Base-by-base conservation (phyloP, 805 yeast genomes). In the Cyberlindnera xishuangbannaensis region DNA sequence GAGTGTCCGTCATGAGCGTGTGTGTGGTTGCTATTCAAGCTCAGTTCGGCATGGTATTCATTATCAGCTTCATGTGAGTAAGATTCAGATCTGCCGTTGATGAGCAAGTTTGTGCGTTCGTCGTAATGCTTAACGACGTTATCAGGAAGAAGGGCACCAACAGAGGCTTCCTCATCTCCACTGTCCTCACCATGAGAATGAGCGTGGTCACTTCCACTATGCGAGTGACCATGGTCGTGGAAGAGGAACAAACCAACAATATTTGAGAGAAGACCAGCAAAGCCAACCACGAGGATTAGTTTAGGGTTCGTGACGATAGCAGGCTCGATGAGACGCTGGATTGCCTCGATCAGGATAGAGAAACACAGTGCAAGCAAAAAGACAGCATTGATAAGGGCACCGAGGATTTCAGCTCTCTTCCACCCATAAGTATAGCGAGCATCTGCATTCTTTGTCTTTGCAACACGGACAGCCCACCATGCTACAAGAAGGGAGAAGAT, bases 361-460 rank as follows among this genome's bases (percentile, higher is more conserved):
- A 92, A 79, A 56, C 98, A 90, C 42, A 90, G 69, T 1, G 97
- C 97, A 44, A 92, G 67, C 44, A 90, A 59, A 50, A 92, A 92
- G 8, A 92, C 96, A 3, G 96, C 96, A 54, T 90, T 90, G 45
- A 90, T 74, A 39, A 90, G 69, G 7, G 97, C 98, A 36, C 98
- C 98, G 40, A 90, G 67, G 33, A 90, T 88, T 59, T 90, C 98
- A 5, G 97, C 97, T 47, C 98, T 71, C 58, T 90, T 95, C 95
- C 97, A 86, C 13, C 98, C 98, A 51, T 92, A 90, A 3, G 97
- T 92, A 62, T 84, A 90, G 37, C 78, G 79, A 3, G 92, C 80
- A 55, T 86, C 92, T 1, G 95, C 92, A 18, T 78, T 76, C 50
- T 77, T 73, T 25, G 75, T 76, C 48, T 82, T 82, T 33, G 96